These are phyloP conservation scores for Mycena filopes DNA, from an alignment of 768 basidiomycete genomes.

Conservation along the genomic window DNA sequence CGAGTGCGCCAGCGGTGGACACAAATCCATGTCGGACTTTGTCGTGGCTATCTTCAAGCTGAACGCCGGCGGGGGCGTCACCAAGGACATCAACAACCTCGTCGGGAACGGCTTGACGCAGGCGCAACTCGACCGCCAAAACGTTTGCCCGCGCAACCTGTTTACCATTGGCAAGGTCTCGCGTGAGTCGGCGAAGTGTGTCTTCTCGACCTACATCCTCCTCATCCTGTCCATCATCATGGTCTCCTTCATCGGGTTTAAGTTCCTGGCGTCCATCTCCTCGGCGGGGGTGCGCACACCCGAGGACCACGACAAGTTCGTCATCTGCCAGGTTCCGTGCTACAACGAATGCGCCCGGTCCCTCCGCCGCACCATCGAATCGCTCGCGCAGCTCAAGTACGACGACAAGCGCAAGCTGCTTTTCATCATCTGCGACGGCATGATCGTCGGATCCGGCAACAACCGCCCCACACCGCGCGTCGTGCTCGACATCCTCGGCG, in stretches of 20 bases:
- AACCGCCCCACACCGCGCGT: conserved; percentile 96
- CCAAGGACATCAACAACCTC: conserved; percentile 74
- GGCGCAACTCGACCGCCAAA: conserved; percentile 69
- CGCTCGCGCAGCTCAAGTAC: conserved; percentile 92
- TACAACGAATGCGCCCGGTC: conserved; percentile 96
- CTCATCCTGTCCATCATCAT: conserved; percentile 90
- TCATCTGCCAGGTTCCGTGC: conserved; percentile 98
- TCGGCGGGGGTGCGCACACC: conserved; percentile 84
- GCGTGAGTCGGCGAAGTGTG: conserved; percentile 90
- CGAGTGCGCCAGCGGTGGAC: conserved; percentile 54
- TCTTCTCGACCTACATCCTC: conserved; percentile 91
- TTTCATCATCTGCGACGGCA: conserved; percentile 95
- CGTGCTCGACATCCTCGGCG: conserved; percentile 95
- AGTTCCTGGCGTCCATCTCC: conserved; percentile 91
- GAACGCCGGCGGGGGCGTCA: conserved; percentile 82
- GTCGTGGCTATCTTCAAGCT: conserved; percentile 80
- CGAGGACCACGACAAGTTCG: conserved; percentile 96
- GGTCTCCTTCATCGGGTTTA: conserved; percentile 96
- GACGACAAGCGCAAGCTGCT: conserved; percentile 98
- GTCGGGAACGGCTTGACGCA: conserved; percentile 64
- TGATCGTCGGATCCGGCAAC: conserved; percentile 97
- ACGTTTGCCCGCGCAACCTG: conserved; percentile 90
- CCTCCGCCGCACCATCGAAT: conserved; percentile 90
- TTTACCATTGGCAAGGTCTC: conserved; percentile 92
- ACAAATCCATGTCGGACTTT: conserved; percentile 74